A percentile compares a stretch with the other conserved stretches of the same genome.
These are phyloP conservation scores for Hirsutella thompsonii DNA, from an alignment of 2,329 filamentous ascomycete species.

Conservation along the genomic window DNA sequence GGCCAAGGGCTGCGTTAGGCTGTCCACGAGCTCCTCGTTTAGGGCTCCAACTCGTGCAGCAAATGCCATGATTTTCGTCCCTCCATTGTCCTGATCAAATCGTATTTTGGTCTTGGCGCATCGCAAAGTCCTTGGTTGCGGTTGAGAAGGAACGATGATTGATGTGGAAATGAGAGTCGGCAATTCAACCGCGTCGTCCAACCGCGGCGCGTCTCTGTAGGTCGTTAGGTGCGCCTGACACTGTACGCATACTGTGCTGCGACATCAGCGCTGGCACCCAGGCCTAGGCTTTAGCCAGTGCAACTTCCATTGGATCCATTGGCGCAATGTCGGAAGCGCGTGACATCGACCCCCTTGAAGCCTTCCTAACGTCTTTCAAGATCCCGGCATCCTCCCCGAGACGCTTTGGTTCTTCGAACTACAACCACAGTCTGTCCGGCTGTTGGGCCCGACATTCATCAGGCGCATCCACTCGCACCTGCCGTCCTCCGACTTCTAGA, in stretches of 20 bases:
- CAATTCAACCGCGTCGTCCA: too few species aligned
- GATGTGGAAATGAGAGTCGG: too few species aligned
- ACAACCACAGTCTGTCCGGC: neutral
- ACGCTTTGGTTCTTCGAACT: neutral
- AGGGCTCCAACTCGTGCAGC: slow-evolving; percentile 50
- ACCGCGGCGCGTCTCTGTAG: too few species aligned
- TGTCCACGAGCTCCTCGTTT: slow-evolving; percentile 57
- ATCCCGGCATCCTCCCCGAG: neutral
- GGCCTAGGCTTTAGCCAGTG: too few species aligned
- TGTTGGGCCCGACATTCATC: neutral
- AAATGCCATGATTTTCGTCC: slow-evolving; percentile 47
- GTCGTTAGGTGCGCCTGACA: too few species aligned
- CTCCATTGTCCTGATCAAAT: neutral
- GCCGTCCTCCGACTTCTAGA: neutral
- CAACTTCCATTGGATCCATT: too few species aligned
- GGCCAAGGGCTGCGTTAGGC: slow-evolving; percentile 41
- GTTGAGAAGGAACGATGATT: too few species aligned
- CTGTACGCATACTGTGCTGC: too few species aligned
- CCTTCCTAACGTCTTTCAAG: neutral
- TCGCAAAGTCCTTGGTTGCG: too few species aligned
- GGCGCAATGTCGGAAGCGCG: too few species aligned
- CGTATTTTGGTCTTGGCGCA: too few species aligned
- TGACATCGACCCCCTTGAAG: neutral
- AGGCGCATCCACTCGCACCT: neutral
- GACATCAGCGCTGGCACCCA: too few species aligned